A percentile compares a stretch with the other conserved stretches of the same genome.
phyloP scores from a whole-genome alignment of 164 flowering plant genomes.

The Hamamelis virginiana region DNA sequence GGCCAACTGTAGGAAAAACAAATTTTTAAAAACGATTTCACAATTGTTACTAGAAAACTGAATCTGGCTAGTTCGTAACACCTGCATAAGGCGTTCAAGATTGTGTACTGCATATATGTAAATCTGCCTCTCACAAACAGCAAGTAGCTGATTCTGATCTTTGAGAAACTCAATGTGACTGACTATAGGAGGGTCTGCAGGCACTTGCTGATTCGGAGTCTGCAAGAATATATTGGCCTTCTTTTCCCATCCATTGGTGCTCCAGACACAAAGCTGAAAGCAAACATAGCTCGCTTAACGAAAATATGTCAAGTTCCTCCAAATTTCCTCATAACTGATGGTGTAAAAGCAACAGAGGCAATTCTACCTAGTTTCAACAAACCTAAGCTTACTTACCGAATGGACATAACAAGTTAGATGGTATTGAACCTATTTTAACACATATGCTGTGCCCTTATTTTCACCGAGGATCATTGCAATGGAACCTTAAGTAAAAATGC shows the following conservation, averaged over 20 bases:
- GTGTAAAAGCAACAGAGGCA: too few relatives aligned
- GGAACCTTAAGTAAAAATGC: too few relatives aligned
- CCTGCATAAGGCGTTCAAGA: slow-evolving; percentile 82
- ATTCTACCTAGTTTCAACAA: too few relatives aligned
- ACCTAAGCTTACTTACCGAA: too few relatives aligned
- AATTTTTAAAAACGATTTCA: not conserved
- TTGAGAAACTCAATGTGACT: slow-evolving; percentile 90
- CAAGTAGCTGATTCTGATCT: slow-evolving; percentile 76
- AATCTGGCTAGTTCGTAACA: slow-evolving; percentile 7
- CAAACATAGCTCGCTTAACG: not conserved
- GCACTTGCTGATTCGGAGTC: slow-evolving; percentile 52
- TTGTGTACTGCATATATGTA: slow-evolving; percentile 80
- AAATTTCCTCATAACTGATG: not conserved
- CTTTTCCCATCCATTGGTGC: slow-evolving; percentile 90
- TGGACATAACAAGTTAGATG: too few relatives aligned
- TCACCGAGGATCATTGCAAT: too few relatives aligned
- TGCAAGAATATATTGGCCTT: slow-evolving; percentile 58
- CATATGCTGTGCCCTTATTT: too few relatives aligned
- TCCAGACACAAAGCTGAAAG: slow-evolving; percentile 86
- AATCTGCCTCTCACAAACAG: slow-evolving; percentile 83
- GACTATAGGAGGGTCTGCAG: slow-evolving; percentile 60
- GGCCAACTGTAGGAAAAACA: slow-evolving; percentile 51
- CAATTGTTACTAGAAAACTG: not conserved
- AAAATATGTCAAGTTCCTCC: not conserved
- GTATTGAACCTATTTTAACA: too few relatives aligned